Percentiles rank a stretch among this genome's conserved stretches.
phyloP scores from a whole-genome alignment of 495 filamentous ascomycete genomes.

The Aspergillus carlsbadensis region DNA sequence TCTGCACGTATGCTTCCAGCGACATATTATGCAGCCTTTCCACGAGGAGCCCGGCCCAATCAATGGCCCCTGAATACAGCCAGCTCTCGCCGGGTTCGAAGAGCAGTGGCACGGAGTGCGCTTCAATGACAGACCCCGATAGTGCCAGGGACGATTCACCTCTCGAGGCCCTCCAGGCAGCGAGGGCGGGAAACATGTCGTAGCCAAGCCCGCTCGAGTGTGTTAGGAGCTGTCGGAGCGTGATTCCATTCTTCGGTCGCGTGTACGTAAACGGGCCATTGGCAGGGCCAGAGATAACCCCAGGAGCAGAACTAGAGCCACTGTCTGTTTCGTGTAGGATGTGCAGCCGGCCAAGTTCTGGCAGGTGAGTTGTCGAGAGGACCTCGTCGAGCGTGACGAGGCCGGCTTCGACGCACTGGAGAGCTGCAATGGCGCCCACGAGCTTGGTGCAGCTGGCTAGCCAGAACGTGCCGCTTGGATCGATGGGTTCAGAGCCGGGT shows the following conservation, averaged over 20 bases:
- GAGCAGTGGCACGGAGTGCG: constrained; percentile 36
- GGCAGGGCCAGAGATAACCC: constrained; percentile 26
- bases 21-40: constrained; percentile 33
- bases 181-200: constrained; percentile 37
- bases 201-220: constrained; percentile 51
- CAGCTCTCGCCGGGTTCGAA: constrained; percentile 51
- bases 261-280: too few species aligned
- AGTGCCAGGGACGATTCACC: too few species aligned
- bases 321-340: constrained; percentile 45
- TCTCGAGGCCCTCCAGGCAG: too few species aligned
- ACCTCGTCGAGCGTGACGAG: constrained; percentile 38
- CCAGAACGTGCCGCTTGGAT: constrained; percentile 24
- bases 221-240: constrained; percentile 45
- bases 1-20: constrained; percentile 45
- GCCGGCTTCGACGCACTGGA: constrained; percentile 52
- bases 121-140: too few species aligned
- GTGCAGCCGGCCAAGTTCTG: constrained; percentile 38
- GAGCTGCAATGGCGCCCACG: constrained; percentile 15
- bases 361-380: constrained; percentile 37
- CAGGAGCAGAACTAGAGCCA: constrained; percentile 29
- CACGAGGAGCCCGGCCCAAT: constrained; percentile 52
- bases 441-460: constrained; percentile 23
- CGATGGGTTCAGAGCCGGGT: not conserved
- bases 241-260: too few species aligned
- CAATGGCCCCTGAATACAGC: constrained; percentile 49